Evolutionary conservation across 805 yeast species (phyloP), one percentile per base, ranked within the genome.

Genomic region (Blastobotrys chiropterorum): DNA sequence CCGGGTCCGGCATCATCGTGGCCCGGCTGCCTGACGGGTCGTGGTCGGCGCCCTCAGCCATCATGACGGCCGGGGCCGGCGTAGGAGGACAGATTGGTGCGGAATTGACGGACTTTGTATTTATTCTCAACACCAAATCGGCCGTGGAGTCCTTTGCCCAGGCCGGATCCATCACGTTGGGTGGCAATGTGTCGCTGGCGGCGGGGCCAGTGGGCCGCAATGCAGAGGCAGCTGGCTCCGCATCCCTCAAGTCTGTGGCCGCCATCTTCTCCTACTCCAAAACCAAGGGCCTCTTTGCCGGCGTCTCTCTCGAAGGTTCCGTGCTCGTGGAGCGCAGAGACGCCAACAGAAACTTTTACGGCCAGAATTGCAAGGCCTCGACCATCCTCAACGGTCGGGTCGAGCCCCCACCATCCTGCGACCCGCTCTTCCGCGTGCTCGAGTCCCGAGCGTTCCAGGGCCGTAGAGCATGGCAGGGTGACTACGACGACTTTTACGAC

Each of bases 11-110:
- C 57, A 87, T 92, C 38, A 86, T 92, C 55, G 95, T 92, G 21
- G 96, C 97, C 3, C 75, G 97, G 54, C 75, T 94, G 47, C 95
- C 95, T 1, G 98, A 94, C 69, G 98, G 97, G 0, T 70, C 86
- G 0, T 92, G 99, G 99, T 90, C 97, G 13, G 95, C 97, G 2
- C 99, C 99, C 1, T 84, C 95, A 1, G 99, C 97, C 7, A 85
- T 94, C 58, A 84, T 82, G 49, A 87, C 97, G 19, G 98, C 96
- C 2, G 99, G 98, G 61, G 98, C 97, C 2, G 98, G 99, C 63
- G 97, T 94, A 4, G 99, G 99, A 54, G 99, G 99, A 44, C 95
- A 90, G 72, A 80, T 94, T 58, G 99, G 99, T 42, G 90, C 96
- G 6, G 99, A 92, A 67, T 73, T 92, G 62, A 92, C 99, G 1